Conservation (phyloP, 495 filamentous ascomycete species). For the Hyaloscypha hepaticicola region DNA sequence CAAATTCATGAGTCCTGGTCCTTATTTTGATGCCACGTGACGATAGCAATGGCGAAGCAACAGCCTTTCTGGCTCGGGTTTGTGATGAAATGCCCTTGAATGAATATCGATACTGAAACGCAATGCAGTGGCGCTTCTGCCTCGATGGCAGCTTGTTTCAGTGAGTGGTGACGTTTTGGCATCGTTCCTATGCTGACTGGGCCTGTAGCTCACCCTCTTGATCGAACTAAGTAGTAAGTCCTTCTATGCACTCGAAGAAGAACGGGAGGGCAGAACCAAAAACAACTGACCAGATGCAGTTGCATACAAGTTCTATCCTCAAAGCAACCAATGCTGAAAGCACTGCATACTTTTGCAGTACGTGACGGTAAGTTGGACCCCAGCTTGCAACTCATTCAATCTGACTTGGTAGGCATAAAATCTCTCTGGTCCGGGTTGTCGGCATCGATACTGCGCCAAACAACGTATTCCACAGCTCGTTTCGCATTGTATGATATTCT, state of each 20-base stretch:
- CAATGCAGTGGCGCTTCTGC: constrained; percentile 39
- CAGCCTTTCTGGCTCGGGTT: constrained; percentile 40
- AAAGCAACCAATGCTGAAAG: constrained; percentile 36
- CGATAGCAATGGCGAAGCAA: constrained; percentile 25
- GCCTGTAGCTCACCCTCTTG: constrained; percentile 37
- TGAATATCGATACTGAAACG: neutral
- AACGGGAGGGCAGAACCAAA: neutral
- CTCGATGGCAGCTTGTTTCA: constrained; percentile 43
- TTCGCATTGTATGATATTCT: constrained; percentile 40
- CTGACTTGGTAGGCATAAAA: constrained; percentile 29
- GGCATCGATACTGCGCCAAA: constrained; percentile 41
- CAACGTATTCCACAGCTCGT: constrained; percentile 41
- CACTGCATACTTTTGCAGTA: constrained; percentile 36
- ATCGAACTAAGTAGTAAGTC: constrained; percentile 42
- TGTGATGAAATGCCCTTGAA: constrained; percentile 8
- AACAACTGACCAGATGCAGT: constrained; percentile 20
- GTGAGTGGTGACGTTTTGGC: constrained; percentile 27
- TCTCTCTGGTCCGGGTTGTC: constrained; percentile 42
- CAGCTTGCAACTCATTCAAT: neutral
- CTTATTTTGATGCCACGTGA: neutral
- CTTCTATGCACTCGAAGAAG: neutral
- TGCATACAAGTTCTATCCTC: constrained; percentile 42
- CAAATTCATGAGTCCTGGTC: neutral
- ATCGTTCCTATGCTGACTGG: neutral
- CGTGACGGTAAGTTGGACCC: constrained; percentile 34